Evolutionary conservation across 306 rosid genomes (phyloP).

Genomic region (Trifolium repens): DNA sequence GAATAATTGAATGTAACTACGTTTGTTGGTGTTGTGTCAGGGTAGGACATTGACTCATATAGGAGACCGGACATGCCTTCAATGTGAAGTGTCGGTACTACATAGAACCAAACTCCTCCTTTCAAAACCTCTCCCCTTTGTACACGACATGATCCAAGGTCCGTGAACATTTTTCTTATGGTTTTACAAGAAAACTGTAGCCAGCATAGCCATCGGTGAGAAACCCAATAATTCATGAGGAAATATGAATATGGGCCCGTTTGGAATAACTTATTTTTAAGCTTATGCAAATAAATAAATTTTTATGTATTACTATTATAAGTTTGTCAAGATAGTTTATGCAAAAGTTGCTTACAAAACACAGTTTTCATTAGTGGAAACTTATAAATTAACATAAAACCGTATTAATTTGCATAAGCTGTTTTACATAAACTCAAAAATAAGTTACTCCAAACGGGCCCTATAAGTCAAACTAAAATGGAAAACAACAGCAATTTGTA

Average conservation of each 20-base stretch:
- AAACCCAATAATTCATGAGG: constrained; percentile 7
- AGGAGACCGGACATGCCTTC: background rate
- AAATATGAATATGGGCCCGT: background rate
- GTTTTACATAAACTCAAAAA: too few relatives aligned
- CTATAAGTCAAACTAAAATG: too few relatives aligned
- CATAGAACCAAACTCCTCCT: background rate
- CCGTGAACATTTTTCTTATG: background rate
- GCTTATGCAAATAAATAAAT: too few relatives aligned
- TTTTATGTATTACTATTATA: too few relatives aligned
- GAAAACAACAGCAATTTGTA: too few relatives aligned
- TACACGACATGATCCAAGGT: background rate
- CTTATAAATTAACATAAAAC: too few relatives aligned
- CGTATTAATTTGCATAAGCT: too few relatives aligned
- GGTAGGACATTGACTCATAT: background rate
- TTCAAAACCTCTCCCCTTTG: background rate
- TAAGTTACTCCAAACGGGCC: too few relatives aligned
- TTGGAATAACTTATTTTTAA: too few relatives aligned
- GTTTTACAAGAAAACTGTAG: constrained; percentile 5
- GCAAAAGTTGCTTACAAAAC: too few relatives aligned
- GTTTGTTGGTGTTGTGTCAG: background rate
- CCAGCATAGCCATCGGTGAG: background rate
- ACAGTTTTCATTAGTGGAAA: too few relatives aligned
- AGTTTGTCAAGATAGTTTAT: too few relatives aligned
- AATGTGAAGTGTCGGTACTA: background rate
- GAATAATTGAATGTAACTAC: background rate